Evolutionary conservation across 768 basidiomycete genomes (phyloP), one percentile per base, ranked within the genome.

Genomic region (Pleurotus citrinopileatus): DNA sequence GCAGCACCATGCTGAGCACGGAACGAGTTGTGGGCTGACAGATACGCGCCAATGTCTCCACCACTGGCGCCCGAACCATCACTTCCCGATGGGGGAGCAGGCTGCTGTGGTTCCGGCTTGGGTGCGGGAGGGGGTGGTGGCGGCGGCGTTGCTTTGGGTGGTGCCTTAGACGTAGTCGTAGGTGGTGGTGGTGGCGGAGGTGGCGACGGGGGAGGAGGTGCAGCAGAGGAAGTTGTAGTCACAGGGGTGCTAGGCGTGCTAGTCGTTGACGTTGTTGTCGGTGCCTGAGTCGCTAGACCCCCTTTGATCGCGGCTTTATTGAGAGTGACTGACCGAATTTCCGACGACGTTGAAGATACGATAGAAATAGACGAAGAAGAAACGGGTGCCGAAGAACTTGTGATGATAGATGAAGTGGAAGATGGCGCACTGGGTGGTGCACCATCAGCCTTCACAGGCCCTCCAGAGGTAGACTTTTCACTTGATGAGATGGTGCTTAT

Each of bases 1-100:
- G 65, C 43, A 17, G 90, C 91, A 37, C 86, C 87, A 62, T 90
- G 86, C 53, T 77, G 65, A 2, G 79, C 73, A 23, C 89, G 79
- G 59, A 83, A 63, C 0, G 68, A 63, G 71, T 91, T 92, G 71
- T 91, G 89, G 8, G 70, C 76, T 6, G 65, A 55, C 36, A 92
- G 73, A 60, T 83, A 87, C 3, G 72, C 65, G 32, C 76, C 60
- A 20, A 79, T 75, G 60, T 88, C 84, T 32, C 71, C 66, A 52
- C 65, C 66, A 26, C 77, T 73, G 13, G 47, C 50, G 6, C 55
- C 53, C 22, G 59, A 53, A 34, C 29, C 36, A 52, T 19, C 54
- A 51, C 43, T 28, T 12, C 32, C 20, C 19, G 55, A 19, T 32
- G 59, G 37, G 50, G 56, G 29, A 9, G 60, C 53, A 13, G 48